Base-by-base conservation (phyloP, 2,329 filamentous ascomycete genomes). In the Talaromyces sp. region DNA sequence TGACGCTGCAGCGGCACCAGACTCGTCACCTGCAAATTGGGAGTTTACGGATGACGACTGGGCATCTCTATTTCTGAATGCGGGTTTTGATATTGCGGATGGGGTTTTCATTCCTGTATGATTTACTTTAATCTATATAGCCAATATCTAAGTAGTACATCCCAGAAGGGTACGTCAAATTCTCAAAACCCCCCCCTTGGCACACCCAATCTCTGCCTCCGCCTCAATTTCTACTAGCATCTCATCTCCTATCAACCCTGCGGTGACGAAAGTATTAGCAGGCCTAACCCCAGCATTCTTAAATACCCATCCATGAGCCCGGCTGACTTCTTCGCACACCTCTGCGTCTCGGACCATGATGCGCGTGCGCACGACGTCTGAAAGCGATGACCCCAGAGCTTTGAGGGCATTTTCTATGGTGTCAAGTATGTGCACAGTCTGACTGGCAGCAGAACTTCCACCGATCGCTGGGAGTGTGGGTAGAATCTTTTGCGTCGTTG, bases 141-240 rank as follows among this genome's bases (percentile, higher is more conserved):
- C 16, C 41, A 37, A 37, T 13, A 43, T 16, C 14, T 1, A 24
- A 22, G 14, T 7, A 24, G 10, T 49, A 13, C 24, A 49, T 49
- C 22, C 3, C 45, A 24, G 19, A 24, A 24, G 10, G 19, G 3
- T 6, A 49, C 8, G 14, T 47, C 39, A 45, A 47, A 45, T 59
- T 13, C 24, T 22, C 39, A 59, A 19, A 24, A 60, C 41, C 31
- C 57, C 57, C 8, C 22, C 24, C 24, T 47, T 45, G 10, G 14
- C 41, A 14, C 22, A 33, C 2, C 27, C 24, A 7, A 60, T 24
- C 14, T 60, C 57, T 13, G 57, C 57, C n/a, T 60, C 57, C 7
- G 57, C 57, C 8, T 60, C 57, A 35, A 60, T 60, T 7, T 60
- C 57, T 14, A 60, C 57, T 10, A 47, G 24, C 57, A 60, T 47